Evolutionary conservation across 805 yeast species (phyloP), one percentile per base, ranked within the genome.

Genomic region (Candida saitoana): DNA sequence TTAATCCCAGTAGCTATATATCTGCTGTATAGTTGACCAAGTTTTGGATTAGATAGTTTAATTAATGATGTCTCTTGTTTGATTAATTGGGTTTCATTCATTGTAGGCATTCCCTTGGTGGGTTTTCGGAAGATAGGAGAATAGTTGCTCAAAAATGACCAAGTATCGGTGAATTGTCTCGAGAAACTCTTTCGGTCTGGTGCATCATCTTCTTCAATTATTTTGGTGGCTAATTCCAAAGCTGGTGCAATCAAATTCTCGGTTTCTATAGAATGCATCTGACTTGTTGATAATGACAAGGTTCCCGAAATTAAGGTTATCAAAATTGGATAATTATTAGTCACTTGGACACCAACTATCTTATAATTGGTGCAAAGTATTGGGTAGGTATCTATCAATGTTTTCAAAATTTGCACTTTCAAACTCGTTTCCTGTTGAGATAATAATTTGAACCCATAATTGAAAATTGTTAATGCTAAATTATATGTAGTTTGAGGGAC

Each of bases 391-490:
- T 50, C 46, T 7, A 41, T 50, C 18, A 69, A 43, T 0, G 86
- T 70, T 24, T 61, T 66, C 41, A 90, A 57, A 4, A 88, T 72
- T 45, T 79, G 82, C 3, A 74, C 56, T 34, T 77, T 73, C 22
- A 91, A 59, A 2, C 71, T 61, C 2, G 72, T 59, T 0, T 95
- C 82, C 1, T 77, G 76, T 51, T 86, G 93, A 2, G 87, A 79
- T 29, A 87, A 62, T 25, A 77, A 69, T 44, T 87, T 66, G 41
- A 86, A 84, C 5, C 91, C 83, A 56, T 88, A 87, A 4, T 69
- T 74, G 40, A 80, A 68, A 3, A 91, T 79, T 41, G 77, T 77
- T 34, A 80, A 76, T 1, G 86, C 62, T 2, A 82, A 63, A 31
- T 62, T 57, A 57, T 87, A 91, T 0, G 84, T 64, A 2, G 71